These are phyloP conservation scores for Tilletia indica DNA, from an alignment of 1,284 basidiomycete species.

Conservation along the genomic window DNA sequence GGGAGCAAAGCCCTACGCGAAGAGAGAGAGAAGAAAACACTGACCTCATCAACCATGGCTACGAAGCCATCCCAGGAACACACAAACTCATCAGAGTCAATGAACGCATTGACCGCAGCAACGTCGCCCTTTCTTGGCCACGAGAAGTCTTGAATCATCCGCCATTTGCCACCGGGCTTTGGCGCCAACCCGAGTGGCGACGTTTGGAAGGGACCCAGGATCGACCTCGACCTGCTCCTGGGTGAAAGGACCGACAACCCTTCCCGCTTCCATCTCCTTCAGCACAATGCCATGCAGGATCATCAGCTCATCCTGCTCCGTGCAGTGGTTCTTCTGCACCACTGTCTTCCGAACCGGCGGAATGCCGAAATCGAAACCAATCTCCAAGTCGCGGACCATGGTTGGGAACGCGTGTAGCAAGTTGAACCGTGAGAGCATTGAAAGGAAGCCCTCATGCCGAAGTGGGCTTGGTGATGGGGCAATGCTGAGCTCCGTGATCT, in stretches of 20 bases:
- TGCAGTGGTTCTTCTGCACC: too few relatives aligned
- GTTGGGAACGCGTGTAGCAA: too few relatives aligned
- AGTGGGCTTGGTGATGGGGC: too few relatives aligned
- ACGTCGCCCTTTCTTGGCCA: not conserved
- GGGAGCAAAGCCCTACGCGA: not conserved
- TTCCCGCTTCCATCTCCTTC: not conserved
- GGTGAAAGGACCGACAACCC: not conserved
- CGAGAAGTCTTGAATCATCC: conserved; percentile 2
- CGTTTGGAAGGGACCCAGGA: not conserved
- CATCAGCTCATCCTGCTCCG: not conserved
- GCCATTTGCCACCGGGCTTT: not conserved
- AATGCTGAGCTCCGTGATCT: too few relatives aligned
- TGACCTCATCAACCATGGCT: too few relatives aligned
- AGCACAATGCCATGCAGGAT: not conserved
- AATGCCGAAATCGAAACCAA: too few relatives aligned
- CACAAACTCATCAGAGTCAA: not conserved
- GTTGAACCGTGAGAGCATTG: too few relatives aligned
- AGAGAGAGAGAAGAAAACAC: too few relatives aligned
- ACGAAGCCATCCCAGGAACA: not conserved
- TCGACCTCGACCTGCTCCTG: not conserved
- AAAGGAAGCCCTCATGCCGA: too few relatives aligned
- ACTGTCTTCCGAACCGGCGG: too few relatives aligned
- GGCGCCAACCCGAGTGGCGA: not conserved
- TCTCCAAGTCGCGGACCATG: too few relatives aligned
- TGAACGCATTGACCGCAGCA: not conserved